Conservation (phyloP, 1,284 basidiomycete genomes). For the Sporisorium scitamineum region DNA sequence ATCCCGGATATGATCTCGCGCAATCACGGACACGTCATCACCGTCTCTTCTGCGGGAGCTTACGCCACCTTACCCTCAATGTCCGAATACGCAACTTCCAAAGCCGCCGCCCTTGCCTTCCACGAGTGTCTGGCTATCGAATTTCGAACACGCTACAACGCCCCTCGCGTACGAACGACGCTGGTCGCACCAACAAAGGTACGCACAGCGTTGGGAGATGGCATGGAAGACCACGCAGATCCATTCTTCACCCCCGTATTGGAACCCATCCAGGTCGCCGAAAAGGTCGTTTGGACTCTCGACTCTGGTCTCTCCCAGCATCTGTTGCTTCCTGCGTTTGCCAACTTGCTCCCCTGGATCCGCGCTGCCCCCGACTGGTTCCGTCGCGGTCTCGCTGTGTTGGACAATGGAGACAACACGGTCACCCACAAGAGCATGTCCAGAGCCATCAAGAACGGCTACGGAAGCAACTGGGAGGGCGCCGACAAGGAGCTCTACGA, state of each 20-base stretch:
- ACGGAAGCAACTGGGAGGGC: slow-evolving; percentile 60
- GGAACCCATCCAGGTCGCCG: slow-evolving; percentile 62
- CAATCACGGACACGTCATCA: slow-evolving; percentile 68
- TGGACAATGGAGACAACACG: slow-evolving; percentile 62
- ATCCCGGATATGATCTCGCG: slow-evolving; percentile 60
- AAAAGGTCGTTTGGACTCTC: slow-evolving; percentile 55
- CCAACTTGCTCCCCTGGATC: slow-evolving; percentile 57
- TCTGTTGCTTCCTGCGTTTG: slow-evolving; percentile 59
- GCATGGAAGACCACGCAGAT: slow-evolving; percentile 63
- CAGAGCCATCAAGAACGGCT: slow-evolving; percentile 58
- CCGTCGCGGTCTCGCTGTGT: slow-evolving; percentile 49
- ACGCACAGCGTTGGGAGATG: slow-evolving; percentile 64
- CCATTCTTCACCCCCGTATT: slow-evolving; percentile 65
- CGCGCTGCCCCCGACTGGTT: slow-evolving; percentile 63
- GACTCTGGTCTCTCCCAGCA: slow-evolving; percentile 62
- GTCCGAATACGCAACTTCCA: slow-evolving; percentile 63
- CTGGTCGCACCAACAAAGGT: slow-evolving; percentile 67
- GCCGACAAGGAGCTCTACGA: slow-evolving; percentile 54
- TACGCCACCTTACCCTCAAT: slow-evolving; percentile 63
- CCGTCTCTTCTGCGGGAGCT: slow-evolving; percentile 61
- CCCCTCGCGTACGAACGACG: slow-evolving; percentile 62
- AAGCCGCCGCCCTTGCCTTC: slow-evolving; percentile 65
- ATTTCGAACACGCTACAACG: slow-evolving; percentile 61
- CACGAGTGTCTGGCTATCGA: slow-evolving; percentile 65
- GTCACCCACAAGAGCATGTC: slow-evolving; percentile 60